phyloP scores from a whole-genome alignment of 108 stramenopile genomes.

The Aurantiochytrium sp. region DNA sequence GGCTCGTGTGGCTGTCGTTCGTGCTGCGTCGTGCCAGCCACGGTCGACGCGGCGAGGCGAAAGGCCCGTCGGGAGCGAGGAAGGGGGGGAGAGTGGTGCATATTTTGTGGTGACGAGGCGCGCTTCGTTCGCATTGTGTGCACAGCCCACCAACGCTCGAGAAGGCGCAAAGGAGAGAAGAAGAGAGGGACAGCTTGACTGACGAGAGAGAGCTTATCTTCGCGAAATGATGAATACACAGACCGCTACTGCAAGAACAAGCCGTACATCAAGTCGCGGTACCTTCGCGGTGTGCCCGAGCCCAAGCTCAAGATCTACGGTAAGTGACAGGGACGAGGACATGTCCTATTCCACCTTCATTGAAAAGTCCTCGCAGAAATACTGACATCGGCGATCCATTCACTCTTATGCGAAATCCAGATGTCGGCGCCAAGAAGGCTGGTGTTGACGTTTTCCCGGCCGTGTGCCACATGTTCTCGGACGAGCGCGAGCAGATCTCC shows the following conservation, averaged over 20 bases:
- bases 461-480: slow-evolving; percentile 96
- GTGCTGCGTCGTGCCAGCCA: too few relatives aligned
- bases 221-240: neutral
- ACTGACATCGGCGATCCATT: too few relatives aligned
- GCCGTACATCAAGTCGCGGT: slow-evolving; percentile 99
- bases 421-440: slow-evolving; percentile 96
- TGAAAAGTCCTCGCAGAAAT: neutral
- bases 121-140: too few relatives aligned
- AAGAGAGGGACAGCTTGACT: too few relatives aligned
- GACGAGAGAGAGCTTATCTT: too few relatives aligned
- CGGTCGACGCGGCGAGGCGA: too few relatives aligned
- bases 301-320: slow-evolving; percentile 8
- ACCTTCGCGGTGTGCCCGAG: slow-evolving; percentile 97
- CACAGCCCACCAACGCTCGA: too few relatives aligned
- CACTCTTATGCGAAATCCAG: slow-evolving; percentile 14
- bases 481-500: slow-evolving; percentile 99
- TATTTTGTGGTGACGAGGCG: too few relatives aligned
- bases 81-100: too few relatives aligned
- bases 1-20: too few relatives aligned
- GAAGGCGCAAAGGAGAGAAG: too few relatives aligned
- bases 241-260: slow-evolving; percentile 99
- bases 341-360: neutral
- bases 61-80: too few relatives aligned
- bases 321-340: neutral
- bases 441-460: slow-evolving; percentile 97